phyloP scores from a whole-genome alignment of 2,329 filamentous ascomycete genomes.

The Colletotrichum sp. region DNA sequence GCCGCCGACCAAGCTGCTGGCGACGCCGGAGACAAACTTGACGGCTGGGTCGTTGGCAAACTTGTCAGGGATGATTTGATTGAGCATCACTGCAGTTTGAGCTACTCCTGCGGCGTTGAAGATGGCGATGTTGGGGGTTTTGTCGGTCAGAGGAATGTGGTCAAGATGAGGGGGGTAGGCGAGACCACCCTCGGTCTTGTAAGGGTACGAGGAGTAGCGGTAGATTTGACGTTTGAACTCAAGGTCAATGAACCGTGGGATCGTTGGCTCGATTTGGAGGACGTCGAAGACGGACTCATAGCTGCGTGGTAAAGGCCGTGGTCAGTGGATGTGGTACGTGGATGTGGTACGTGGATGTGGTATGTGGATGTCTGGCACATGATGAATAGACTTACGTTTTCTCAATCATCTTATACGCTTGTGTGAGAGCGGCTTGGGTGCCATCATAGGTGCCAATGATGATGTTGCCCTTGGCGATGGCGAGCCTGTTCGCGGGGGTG shows the following conservation, averaged over 20 bases:
- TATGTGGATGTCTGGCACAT: neutral
- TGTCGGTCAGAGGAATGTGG: slow-evolving; percentile 30
- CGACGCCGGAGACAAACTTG: slow-evolving; percentile 31
- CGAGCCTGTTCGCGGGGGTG: slow-evolving; percentile 24
- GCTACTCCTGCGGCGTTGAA: slow-evolving; percentile 35
- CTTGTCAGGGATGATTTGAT: slow-evolving; percentile 36
- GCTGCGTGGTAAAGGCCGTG: slow-evolving; percentile 15
- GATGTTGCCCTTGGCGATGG: slow-evolving; percentile 32
- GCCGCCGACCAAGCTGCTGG: slow-evolving; percentile 28
- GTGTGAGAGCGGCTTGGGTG: slow-evolving; percentile 37
- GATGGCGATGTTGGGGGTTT: slow-evolving; percentile 29
- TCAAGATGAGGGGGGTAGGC: slow-evolving; percentile 37
- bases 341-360: neutral
- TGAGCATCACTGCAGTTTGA: slow-evolving; percentile 33
- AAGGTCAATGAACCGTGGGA: slow-evolving; percentile 34
- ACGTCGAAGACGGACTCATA: slow-evolving; percentile 39
- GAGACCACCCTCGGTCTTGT: slow-evolving; percentile 28
- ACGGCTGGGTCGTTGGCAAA: slow-evolving; percentile 33
- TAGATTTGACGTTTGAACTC: slow-evolving; percentile 34
- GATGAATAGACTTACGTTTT: slow-evolving; percentile 28
- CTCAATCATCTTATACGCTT: slow-evolving; percentile 38
- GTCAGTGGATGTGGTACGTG: neutral
- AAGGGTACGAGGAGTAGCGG: slow-evolving; percentile 26
- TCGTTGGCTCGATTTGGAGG: slow-evolving; percentile 34
- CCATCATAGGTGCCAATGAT: slow-evolving; percentile 35